Conservation (phyloP, 257 asterid genomes). For the Lantana camara region DNA sequence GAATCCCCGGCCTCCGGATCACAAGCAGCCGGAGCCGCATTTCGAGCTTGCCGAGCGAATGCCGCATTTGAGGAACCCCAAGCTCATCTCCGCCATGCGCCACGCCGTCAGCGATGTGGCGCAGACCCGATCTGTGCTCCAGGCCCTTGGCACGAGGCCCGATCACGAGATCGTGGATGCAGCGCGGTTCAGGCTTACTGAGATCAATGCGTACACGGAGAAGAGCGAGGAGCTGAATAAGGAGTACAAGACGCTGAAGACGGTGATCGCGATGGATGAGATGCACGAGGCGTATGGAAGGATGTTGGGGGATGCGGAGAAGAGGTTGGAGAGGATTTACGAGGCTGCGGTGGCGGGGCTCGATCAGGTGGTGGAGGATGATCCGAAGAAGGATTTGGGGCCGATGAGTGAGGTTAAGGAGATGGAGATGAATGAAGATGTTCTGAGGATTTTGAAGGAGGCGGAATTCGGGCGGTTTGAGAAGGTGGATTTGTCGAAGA, state of each 20-base stretch:
- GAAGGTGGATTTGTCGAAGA: slow-evolving; percentile 63
- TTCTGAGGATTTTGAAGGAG: slow-evolving; percentile 67
- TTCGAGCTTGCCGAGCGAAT: slow-evolving; percentile 82
- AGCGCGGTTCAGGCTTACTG: slow-evolving; percentile 62
- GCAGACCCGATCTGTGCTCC: slow-evolving; percentile 71
- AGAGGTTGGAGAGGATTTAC: slow-evolving; percentile 74
- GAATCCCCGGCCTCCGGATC: slow-evolving; percentile 45
- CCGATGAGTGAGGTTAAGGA: slow-evolving; percentile 28
- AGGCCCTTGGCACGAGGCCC: slow-evolving; percentile 73
- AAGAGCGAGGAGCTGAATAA: slow-evolving; percentile 36
- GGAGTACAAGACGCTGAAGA: slow-evolving; percentile 58
- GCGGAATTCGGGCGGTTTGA: slow-evolving; percentile 59
- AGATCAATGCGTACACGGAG: slow-evolving; percentile 48
- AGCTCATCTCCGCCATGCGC: slow-evolving; percentile 70
- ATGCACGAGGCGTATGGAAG: slow-evolving; percentile 78
- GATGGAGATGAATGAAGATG: slow-evolving; percentile 65
- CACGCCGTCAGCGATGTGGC: slow-evolving; percentile 77
- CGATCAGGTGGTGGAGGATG: slow-evolving; percentile 34
- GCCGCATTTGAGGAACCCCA: slow-evolving; percentile 84
- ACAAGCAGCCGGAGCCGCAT: slow-evolving; percentile 50
- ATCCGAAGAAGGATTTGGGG: slow-evolving; percentile 31
- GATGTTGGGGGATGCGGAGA: slow-evolving; percentile 84
- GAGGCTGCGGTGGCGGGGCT: slow-evolving; percentile 79
- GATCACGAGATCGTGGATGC: slow-evolving; percentile 86
- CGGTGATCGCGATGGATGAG: slow-evolving; percentile 75